Conservation (phyloP, 2,329 filamentous ascomycete genomes). For the Cordyceps fumosorosea region DNA sequence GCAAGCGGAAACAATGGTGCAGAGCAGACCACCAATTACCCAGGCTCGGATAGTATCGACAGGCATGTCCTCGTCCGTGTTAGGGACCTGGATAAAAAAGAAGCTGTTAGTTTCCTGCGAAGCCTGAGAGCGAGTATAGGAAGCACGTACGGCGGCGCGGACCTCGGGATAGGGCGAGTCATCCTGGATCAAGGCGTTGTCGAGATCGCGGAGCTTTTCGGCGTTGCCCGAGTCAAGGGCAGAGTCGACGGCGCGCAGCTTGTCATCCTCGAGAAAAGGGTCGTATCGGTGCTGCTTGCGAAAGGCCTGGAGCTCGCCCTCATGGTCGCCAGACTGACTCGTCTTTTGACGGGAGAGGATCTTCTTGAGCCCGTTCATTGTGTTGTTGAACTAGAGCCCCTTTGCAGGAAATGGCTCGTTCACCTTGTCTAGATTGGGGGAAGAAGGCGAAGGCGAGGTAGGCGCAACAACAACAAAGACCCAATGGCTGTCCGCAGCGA, state of each 20-base stretch:
- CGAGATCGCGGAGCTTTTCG: constrained; percentile 39
- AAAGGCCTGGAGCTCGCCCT: constrained; percentile 33
- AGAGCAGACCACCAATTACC: constrained; percentile 47
- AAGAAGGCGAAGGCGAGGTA: not conserved
- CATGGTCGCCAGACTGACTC: constrained; percentile 14
- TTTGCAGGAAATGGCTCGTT: not conserved
- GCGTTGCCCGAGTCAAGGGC: constrained; percentile 37
- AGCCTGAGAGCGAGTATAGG: not conserved
- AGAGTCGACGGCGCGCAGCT: constrained; percentile 45
- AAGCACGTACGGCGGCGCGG: constrained; percentile 18
- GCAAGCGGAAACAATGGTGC: constrained; percentile 49
- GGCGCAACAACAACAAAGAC: not conserved
- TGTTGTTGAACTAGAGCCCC: not conserved
- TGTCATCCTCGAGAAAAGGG: constrained; percentile 48
- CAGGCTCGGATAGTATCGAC: constrained; percentile 54
- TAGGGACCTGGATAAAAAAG: constrained; percentile 14
- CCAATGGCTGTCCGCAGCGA: not conserved
- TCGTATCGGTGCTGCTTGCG: constrained; percentile 49
- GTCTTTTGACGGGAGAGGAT: constrained; percentile 12
- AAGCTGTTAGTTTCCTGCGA: not conserved
- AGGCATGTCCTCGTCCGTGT: constrained; percentile 46
- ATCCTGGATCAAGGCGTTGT: constrained; percentile 42
- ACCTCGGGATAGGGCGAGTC: constrained; percentile 52
- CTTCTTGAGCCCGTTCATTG: constrained; percentile 5
- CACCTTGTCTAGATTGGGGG: not conserved